phyloP scores from a whole-genome alignment of 2,329 filamentous ascomycete genomes.

The Huntiella decipiens region DNA sequence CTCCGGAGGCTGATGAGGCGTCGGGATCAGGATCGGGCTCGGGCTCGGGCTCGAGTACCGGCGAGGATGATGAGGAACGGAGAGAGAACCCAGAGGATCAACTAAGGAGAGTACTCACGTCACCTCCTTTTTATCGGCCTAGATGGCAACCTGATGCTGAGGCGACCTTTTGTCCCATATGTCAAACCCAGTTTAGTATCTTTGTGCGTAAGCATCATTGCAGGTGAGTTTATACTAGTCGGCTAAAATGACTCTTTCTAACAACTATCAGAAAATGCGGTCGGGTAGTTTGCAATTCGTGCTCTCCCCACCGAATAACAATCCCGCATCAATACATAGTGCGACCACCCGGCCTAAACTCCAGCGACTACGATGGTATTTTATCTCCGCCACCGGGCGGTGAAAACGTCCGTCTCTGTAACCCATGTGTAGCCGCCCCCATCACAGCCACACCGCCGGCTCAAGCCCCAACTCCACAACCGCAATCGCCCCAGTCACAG shows the following conservation, averaged over 20 bases:
- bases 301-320: constrained; percentile 85
- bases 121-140: constrained; percentile 39
- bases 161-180: constrained; percentile 70
- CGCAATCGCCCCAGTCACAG: constrained; percentile 15
- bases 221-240: constrained; percentile 34
- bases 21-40: no score
- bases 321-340: constrained; percentile 91
- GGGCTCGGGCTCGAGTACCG: no score
- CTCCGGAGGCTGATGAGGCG: no score
- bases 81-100: neutral
- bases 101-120: neutral
- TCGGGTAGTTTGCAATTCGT: constrained; percentile 71
- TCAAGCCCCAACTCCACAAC: neutral
- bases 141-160: constrained; percentile 80
- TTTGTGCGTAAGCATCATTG: constrained; percentile 88
- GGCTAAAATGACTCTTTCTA: neutral
- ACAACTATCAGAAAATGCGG: constrained; percentile 55
- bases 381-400: constrained; percentile 23
- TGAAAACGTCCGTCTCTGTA: constrained; percentile 39
- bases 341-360: constrained; percentile 38
- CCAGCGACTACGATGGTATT: constrained; percentile 1
- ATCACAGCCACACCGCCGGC: constrained; percentile 35
- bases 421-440: constrained; percentile 42
- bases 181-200: constrained; percentile 58
- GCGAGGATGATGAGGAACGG: no score